A percentile compares a stretch with the other conserved stretches of the same genome.
Evolutionary conservation across 345 rosid species (phyloP).

Genomic region (Eucalyptus virginea): DNA sequence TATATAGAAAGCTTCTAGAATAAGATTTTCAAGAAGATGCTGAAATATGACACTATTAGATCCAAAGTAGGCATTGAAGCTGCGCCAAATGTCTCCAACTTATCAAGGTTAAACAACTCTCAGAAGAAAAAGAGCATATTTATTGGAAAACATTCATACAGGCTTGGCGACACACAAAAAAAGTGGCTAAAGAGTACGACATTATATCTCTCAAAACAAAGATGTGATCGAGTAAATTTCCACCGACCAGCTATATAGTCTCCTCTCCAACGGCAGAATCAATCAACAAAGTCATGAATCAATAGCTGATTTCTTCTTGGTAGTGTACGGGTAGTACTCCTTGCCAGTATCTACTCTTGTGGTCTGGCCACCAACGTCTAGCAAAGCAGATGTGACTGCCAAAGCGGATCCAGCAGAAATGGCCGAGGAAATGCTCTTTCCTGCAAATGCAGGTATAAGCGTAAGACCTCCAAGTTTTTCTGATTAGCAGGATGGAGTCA

Average conservation of each 20-base stretch:
- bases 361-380: conserved; percentile 91
- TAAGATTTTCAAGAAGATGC: background rate
- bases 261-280: background rate
- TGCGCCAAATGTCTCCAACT: background rate
- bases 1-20: background rate
- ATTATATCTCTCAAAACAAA: background rate
- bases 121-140: background rate
- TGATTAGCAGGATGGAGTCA: background rate
- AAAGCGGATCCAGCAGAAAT: conserved; percentile 81
- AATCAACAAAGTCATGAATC: conserved; percentile 15
- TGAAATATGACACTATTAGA: background rate
- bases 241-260: background rate
- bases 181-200: background rate
- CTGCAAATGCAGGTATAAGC: conserved; percentile 16
- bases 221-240: background rate
- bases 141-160: background rate
- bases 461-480: background rate
- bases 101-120: background rate
- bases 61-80: background rate
- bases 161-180: background rate
- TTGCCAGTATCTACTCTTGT: conserved; percentile 81
- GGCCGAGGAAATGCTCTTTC: conserved; percentile 77
- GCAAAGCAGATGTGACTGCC: conserved; percentile 70
- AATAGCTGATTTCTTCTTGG: conserved; percentile 58
- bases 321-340: conserved; percentile 90